A percentile compares a stretch with the other conserved stretches of the same genome.
Conservation (phyloP, 2,329 filamentous ascomycete genomes). For the Paraphaeosphaeria minitans region DNA sequence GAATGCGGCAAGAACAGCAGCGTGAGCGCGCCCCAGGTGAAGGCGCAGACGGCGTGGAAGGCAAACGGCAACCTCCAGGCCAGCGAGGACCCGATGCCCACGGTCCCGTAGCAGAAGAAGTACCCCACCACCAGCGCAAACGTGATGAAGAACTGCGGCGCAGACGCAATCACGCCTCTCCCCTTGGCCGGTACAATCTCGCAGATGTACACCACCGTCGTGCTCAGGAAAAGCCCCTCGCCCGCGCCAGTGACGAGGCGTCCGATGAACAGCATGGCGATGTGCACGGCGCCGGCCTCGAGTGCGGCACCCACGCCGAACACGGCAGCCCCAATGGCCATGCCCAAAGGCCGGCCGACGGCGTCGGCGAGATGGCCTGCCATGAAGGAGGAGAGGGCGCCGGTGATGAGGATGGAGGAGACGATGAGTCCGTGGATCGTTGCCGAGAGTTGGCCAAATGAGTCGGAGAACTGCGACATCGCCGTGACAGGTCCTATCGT, state of each 20-base stretch:
- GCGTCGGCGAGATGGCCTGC: slow-evolving; percentile 62
- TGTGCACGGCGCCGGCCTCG: slow-evolving; percentile 54
- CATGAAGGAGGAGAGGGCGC: slow-evolving; percentile 60
- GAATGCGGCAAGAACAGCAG: slow-evolving; percentile 17
- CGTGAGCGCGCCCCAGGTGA: slow-evolving; percentile 5
- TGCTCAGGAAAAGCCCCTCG: slow-evolving; percentile 62
- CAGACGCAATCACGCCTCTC: slow-evolving; percentile 58
- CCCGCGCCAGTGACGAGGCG: slow-evolving; percentile 63
- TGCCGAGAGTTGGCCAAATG: slow-evolving; percentile 58
- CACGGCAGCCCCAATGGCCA: slow-evolving; percentile 57
- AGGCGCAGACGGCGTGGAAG: slow-evolving; percentile 49
- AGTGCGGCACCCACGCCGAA: slow-evolving; percentile 61
- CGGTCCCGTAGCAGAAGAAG: slow-evolving; percentile 64
- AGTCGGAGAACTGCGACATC: slow-evolving; percentile 58
- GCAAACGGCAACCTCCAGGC: slow-evolving; percentile 64
- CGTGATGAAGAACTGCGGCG: slow-evolving; percentile 60
- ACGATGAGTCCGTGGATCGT: slow-evolving; percentile 63
- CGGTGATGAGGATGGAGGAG: slow-evolving; percentile 63
- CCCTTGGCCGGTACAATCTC: slow-evolving; percentile 62
- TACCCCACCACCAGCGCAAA: slow-evolving; percentile 61
- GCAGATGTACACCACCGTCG: slow-evolving; percentile 61
- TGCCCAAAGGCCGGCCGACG: slow-evolving; percentile 56
- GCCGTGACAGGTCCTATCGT: slow-evolving; percentile 65
- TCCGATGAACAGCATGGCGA: slow-evolving; percentile 62
- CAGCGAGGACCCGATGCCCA: slow-evolving; percentile 50